A percentile compares a stretch with the other conserved stretches of the same genome.
Conservation (phyloP, 148 eudicot species). For the Camellia japonica region DNA sequence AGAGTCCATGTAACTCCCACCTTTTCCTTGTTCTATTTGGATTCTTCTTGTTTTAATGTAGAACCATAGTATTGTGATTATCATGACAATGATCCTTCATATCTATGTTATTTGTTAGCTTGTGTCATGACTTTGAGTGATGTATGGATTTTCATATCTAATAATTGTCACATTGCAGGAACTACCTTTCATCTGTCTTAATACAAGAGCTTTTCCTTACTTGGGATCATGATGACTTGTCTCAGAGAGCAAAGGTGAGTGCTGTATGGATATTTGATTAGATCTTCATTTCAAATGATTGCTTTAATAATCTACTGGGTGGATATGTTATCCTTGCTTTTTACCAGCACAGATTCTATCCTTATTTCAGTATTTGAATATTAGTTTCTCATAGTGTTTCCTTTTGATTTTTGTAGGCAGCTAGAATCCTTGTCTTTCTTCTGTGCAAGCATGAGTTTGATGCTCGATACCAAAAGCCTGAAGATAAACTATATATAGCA, state of each 20-base stretch:
- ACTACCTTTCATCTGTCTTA: conserved; percentile 93
- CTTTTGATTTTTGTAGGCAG: conserved; percentile 55
- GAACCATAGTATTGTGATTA: background rate
- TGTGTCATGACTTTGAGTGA: background rate
- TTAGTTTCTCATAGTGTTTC: conserved; percentile 14
- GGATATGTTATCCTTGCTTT: background rate
- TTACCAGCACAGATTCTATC: background rate
- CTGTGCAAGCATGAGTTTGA: conserved; percentile 99
- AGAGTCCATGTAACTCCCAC: too few relatives aligned
- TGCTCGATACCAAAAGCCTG: conserved; percentile 92
- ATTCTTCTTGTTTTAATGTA: too few relatives aligned
- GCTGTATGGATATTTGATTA: conserved; percentile 2
- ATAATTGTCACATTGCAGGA: conserved; percentile 44
- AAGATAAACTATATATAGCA: conserved; percentile 94
- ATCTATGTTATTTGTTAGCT: background rate
- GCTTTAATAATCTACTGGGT: background rate
- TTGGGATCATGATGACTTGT: conserved; percentile 92
- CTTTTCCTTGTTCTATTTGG: too few relatives aligned
- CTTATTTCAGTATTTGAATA: background rate
- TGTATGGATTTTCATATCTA: background rate
- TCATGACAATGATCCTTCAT: background rate
- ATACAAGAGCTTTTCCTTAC: conserved; percentile 97
- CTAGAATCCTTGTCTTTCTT: conserved; percentile 89
- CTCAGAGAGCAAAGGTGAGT: conserved; percentile 87
- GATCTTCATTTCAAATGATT: background rate